Percentiles rank a stretch among this genome's conserved stretches.
Conservation (phyloP, 257 asterid species). For the Vinca minor region DNA sequence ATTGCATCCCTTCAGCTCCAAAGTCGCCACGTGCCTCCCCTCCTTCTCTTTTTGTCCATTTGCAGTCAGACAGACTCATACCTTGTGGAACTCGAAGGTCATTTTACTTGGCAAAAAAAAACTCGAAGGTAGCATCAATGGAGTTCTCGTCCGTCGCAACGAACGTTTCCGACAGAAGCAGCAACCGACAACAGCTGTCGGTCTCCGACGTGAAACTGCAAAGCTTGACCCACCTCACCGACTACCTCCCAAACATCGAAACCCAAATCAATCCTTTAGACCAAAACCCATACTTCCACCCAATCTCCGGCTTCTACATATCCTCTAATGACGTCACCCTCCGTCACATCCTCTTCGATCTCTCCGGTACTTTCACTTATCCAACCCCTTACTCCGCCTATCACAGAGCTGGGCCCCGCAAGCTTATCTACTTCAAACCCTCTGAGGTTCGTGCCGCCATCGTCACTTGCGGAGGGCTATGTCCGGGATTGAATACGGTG, state of each 20-base stretch:
- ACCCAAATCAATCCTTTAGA: constrained; percentile 50
- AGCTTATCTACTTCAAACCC: constrained; percentile 38
- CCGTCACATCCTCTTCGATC: constrained; percentile 48
- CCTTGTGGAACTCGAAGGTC: too few species aligned
- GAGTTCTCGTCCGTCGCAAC: neutral
- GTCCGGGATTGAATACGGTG: constrained; percentile 86
- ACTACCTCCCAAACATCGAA: constrained; percentile 40
- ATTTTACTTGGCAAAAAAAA: too few species aligned
- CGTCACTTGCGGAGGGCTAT: constrained; percentile 80
- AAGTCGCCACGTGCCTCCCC: too few species aligned
- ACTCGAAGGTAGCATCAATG: too few species aligned
- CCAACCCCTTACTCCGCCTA: constrained; percentile 32
- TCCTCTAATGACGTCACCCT: constrained; percentile 52
- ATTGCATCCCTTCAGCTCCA: too few species aligned
- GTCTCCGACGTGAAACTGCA: constrained; percentile 31
- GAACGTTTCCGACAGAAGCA: neutral
- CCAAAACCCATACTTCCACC: constrained; percentile 44
- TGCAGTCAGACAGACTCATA: too few species aligned
- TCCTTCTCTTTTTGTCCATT: too few species aligned
- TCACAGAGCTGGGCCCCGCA: constrained; percentile 77
- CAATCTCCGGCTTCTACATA: constrained; percentile 60
- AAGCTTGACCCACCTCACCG: constrained; percentile 41
- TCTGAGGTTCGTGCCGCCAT: constrained; percentile 47
- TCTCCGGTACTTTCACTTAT: constrained; percentile 23
- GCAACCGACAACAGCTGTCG: constrained; percentile 2